A percentile compares a stretch with the other conserved stretches of the same genome.
phyloP scores from a whole-genome alignment of 305 asterid genomes.

The Solanum hybrid region DNA sequence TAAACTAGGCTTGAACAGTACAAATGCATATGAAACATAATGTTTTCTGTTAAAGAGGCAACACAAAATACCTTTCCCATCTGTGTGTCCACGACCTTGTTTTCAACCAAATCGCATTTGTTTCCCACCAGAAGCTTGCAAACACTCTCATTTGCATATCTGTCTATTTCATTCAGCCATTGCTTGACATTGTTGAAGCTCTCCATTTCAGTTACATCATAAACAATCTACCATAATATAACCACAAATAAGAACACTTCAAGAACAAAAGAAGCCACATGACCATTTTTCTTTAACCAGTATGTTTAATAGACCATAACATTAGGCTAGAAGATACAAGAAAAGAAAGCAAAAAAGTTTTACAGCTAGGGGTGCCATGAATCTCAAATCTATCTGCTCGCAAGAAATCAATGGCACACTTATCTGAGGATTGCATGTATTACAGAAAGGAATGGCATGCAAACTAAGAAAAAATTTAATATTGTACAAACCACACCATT shows the following conservation, averaged over 20 bases:
- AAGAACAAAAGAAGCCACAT: not conserved
- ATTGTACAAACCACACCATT: not conserved
- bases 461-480: not conserved
- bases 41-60: not conserved
- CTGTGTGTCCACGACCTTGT: constrained; percentile 80
- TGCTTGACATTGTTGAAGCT: constrained; percentile 98
- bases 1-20: not conserved
- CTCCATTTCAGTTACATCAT: constrained; percentile 96
- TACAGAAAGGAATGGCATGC: not conserved
- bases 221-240: constrained; percentile 54
- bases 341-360: not conserved
- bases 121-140: constrained; percentile 97
- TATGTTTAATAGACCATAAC: not conserved
- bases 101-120: constrained; percentile 90
- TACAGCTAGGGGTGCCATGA: not conserved
- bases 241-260: constrained; percentile 13
- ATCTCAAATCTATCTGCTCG: not conserved
- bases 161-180: constrained; percentile 91
- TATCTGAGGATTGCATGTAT: not conserved
- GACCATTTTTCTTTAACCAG: not conserved
- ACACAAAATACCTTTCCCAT: constrained; percentile 52
- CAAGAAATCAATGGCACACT: not conserved
- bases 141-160: constrained; percentile 87
- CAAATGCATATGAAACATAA: not conserved
- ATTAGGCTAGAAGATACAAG: not conserved